Evolutionary conservation across 805 yeast species (phyloP).

Genomic region (Wickerhamiella sergipiensis): DNA sequence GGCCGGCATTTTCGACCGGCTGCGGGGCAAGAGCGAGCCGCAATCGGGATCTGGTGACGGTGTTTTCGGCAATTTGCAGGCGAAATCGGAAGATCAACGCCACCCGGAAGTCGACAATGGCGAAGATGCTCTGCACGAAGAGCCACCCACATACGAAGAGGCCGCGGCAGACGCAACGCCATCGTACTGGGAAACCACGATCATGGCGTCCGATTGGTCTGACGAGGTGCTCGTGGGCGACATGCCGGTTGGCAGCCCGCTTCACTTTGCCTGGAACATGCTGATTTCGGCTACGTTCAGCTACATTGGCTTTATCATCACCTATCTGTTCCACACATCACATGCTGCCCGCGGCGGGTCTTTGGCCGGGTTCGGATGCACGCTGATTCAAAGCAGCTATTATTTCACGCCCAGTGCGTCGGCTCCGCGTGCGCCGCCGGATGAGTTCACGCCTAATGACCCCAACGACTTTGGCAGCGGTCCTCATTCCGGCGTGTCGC

Average conservation of each 20-base stretch:
- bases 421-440: slow-evolving; percentile 16
- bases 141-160: slow-evolving; percentile 82
- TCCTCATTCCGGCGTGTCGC: slow-evolving; percentile 7
- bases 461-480: slow-evolving; percentile 43
- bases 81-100: slow-evolving; percentile 56
- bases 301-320: slow-evolving; percentile 80
- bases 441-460: slow-evolving; percentile 38
- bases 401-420: slow-evolving; percentile 36
- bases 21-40: neutral
- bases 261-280: slow-evolving; percentile 80
- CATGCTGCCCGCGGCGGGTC: slow-evolving; percentile 97
- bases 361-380: slow-evolving; percentile 78
- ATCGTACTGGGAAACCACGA: slow-evolving; percentile 90
- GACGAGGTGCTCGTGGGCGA: slow-evolving; percentile 94
- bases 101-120: slow-evolving; percentile 15
- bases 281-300: slow-evolving; percentile 86
- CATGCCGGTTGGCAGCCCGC: slow-evolving; percentile 84
- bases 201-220: slow-evolving; percentile 56
- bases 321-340: slow-evolving; percentile 84
- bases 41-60: slow-evolving; percentile 46
- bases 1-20: neutral
- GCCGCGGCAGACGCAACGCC: slow-evolving; percentile 92
- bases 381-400: slow-evolving; percentile 60
- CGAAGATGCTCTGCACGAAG: slow-evolving; percentile 31
- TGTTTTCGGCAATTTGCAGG: slow-evolving; percentile 81